Evolutionary conservation across 2,329 filamentous ascomycete species (phyloP).

Genomic region (Trichophyton schoenleinii): DNA sequence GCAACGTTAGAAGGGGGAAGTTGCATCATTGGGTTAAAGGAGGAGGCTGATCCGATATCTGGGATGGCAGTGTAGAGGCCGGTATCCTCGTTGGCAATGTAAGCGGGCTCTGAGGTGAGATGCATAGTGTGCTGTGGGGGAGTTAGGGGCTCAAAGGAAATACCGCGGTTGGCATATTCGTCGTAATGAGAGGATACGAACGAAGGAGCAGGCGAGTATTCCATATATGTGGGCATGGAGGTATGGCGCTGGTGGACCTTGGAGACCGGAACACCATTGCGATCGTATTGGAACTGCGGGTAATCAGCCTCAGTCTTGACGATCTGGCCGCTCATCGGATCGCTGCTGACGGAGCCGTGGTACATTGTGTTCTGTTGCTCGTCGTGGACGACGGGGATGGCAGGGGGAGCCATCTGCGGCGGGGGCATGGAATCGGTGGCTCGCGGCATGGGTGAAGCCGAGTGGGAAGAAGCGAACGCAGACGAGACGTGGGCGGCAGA

Average conservation of each 20-base stretch:
- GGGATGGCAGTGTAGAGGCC: constrained; percentile 91
- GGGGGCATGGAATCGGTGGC: constrained; percentile 85
- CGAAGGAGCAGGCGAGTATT: constrained; percentile 94
- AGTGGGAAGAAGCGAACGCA: constrained; percentile 66
- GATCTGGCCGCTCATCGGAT: constrained; percentile 56
- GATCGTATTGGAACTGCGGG: constrained; percentile 72
- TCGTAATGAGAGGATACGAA: constrained; percentile 98
- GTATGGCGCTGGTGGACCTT: constrained; percentile 83
- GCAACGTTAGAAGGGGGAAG: constrained; percentile 74
- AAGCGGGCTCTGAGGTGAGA: constrained; percentile 77
- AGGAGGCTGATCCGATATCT: constrained; percentile 62
- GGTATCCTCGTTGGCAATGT: constrained; percentile 96
- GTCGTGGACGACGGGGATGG: constrained; percentile 47
- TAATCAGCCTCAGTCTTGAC: constrained; percentile 87
- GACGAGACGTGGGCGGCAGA: constrained; percentile 55
- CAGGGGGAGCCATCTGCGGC: constrained; percentile 63
- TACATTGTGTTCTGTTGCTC: constrained; percentile 57
- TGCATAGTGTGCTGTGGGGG: constrained; percentile 80
- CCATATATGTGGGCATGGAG: constrained; percentile 97
- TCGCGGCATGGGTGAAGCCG: constrained; percentile 77
- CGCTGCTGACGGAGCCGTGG: constrained; percentile 53
- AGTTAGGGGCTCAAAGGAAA: constrained; percentile 94
- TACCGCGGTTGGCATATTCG: constrained; percentile 89
- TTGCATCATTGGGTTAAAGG: constrained; percentile 80
- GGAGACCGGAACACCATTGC: constrained; percentile 73